These are phyloP conservation scores for Mrakia blollopis DNA, from an alignment of 768 basidiomycete species.

Conservation along the genomic window DNA sequence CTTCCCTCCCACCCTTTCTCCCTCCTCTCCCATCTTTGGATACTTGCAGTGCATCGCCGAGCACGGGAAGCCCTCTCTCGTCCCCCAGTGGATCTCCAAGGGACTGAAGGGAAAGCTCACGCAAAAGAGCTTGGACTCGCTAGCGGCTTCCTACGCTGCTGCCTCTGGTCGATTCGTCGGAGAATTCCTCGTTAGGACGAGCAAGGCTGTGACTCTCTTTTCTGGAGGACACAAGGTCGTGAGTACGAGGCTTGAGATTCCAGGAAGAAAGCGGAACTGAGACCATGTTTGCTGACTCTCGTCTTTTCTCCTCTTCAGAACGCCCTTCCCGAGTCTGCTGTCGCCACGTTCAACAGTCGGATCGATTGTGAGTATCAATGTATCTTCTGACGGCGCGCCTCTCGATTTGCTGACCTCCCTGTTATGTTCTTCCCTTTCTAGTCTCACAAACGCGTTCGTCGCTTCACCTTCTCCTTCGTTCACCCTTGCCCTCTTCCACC, in stretches of 20 bases:
- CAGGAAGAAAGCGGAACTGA: no score
- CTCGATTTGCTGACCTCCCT: no score
- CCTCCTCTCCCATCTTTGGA: conserved; percentile 26
- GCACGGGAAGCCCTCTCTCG: conserved; percentile 24
- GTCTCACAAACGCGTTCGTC: conserved; percentile 24
- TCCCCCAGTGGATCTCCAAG: conserved; percentile 22
- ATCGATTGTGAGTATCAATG: conserved; percentile 18
- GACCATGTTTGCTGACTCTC: neutral
- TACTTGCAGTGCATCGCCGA: conserved; percentile 26
- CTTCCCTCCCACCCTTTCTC: conserved; percentile 31
- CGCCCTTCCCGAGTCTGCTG: conserved; percentile 25
- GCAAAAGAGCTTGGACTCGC: conserved; percentile 23
- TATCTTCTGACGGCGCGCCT: no score
- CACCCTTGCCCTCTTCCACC: no score
- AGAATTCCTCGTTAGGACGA: conserved; percentile 29
- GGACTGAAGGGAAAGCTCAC: conserved; percentile 29
- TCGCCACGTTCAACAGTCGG: conserved; percentile 25
- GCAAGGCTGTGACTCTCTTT: conserved; percentile 27
- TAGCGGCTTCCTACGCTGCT: conserved; percentile 23
- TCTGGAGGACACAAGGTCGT: conserved; percentile 15
- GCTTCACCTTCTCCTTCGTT: neutral
- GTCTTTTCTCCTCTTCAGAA: neutral
- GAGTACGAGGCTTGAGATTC: neutral
- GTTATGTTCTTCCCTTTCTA: no score
- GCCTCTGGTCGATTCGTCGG: conserved; percentile 18